Base-by-base conservation (phyloP, 116 monocot genomes). In the Zostera marina region DNA sequence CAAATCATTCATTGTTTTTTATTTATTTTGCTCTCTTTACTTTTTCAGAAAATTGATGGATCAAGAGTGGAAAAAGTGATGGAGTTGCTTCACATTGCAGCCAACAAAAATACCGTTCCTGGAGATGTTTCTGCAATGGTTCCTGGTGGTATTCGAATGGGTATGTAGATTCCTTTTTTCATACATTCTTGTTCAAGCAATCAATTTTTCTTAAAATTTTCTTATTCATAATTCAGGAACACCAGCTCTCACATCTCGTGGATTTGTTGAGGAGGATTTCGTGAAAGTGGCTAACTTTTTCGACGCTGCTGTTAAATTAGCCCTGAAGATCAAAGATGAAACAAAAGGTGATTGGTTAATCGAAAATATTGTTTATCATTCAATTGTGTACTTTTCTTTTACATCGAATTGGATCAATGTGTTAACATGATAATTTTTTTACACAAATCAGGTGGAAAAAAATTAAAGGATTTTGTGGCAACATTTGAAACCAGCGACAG, bases 41-140 rank as follows among this genome's bases (percentile, higher is more conserved):
- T 43, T 47, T 47, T 39, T 15, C 65, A 98, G 98, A 91, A 87
- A 70, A 90, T 98, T 48, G 98, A 98, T 83, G 98, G 98, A 44
- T 98, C 91, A 15, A 86, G 91, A 68, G 91, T 99, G 13, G 99
- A 99, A 61, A 99, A 91, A 69, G 91, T 99, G 56, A 55, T 91
- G 68, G 99, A 99, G 51, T 39, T 74, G 54, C 87, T 81, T 20
- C 91, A 99, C 55, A 99, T 99, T 73, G 91, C 99, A 21, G 99
- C 91, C 44, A 99, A 99, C 56, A 99, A 99, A 61, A 99, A 99
- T 52, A 91, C 99, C 1, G 99, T 99, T 53, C 91, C 91, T 65
- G 99, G 99, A 59, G 99, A 99, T 70, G 87, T 91, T 15, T 91
- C 91, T 57, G 99, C 99, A 45, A 91, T 99, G 99, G 99, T 91